Evolutionary conservation across 2,329 filamentous ascomycete species (phyloP).

Genomic region (Rosellinia necatrix): DNA sequence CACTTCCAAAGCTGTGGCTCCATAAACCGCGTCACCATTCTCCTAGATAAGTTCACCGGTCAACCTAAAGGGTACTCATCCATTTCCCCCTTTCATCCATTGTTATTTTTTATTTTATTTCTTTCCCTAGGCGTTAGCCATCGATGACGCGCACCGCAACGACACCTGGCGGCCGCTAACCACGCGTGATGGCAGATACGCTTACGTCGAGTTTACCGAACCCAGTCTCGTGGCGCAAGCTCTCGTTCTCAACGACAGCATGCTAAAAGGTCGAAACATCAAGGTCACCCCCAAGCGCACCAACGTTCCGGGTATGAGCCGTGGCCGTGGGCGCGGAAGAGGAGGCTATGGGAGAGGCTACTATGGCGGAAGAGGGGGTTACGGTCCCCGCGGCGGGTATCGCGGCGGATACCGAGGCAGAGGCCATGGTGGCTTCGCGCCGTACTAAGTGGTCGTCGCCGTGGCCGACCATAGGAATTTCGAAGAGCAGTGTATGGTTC

Average conservation of each 20-base stretch:
- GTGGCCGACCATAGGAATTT: neutral
- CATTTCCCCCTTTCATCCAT: neutral
- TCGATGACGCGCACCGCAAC: neutral
- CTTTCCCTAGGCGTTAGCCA: neutral
- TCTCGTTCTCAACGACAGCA: constrained; percentile 92
- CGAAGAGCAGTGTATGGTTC: neutral
- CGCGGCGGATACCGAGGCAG: constrained; percentile 64
- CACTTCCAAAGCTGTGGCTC: constrained; percentile 97
- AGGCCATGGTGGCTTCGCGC: constrained; percentile 60
- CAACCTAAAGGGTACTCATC: constrained; percentile 96
- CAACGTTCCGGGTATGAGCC: constrained; percentile 92
- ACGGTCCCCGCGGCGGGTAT: constrained; percentile 60
- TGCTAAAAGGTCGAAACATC: constrained; percentile 92
- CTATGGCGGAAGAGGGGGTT: constrained; percentile 57
- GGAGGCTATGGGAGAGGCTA: constrained; percentile 58
- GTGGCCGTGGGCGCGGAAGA: constrained; percentile 68
- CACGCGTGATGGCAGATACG: constrained; percentile 74
- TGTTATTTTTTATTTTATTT: neutral
- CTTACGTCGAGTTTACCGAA: constrained; percentile 98
- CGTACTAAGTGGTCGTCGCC: constrained; percentile 55
- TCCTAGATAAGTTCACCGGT: constrained; percentile 97
- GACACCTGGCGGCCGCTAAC: constrained; percentile 6
- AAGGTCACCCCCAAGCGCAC: constrained; percentile 96
- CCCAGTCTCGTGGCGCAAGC: constrained; percentile 91
- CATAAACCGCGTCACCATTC: constrained; percentile 97